Base-by-base conservation (phyloP, 108 stramenopile species). In the Craspedostauros australis region DNA sequence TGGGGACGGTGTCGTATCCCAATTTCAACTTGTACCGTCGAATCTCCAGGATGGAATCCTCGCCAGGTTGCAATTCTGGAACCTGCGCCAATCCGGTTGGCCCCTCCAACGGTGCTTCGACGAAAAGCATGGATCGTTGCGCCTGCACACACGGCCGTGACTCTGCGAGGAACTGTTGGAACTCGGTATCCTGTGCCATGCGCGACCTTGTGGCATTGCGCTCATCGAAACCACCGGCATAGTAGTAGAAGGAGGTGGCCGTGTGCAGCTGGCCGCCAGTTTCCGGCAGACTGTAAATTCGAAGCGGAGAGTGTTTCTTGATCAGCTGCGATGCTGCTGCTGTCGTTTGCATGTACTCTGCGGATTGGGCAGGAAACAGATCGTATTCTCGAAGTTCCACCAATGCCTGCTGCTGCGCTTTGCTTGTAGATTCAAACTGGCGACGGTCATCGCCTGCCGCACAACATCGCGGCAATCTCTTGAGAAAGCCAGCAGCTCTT, bases 1-100 rank as follows among this genome's bases (percentile, higher is more conserved):
- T 66, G 7, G 86, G 86, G 1, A 83, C 82, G 9, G 79, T 78
- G 39, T 83, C 86, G 55, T 83, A 87, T 16, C 85, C 85, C 0
- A 86, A 55, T 37, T 57, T 66, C 28, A 86, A 50, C 48, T 86
- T 57, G 46, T 86, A 86, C 36, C 76, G 61, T 23, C 85, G 64
- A 11, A 83, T 33, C 66, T 87, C 81, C 28, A 81, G 51, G 20
- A 83, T 74, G 38, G 55, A 34, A n/a, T 59, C 39, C 20, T 32
- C 41, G 14, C 21, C 28, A 26, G 12, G 18, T 39, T 38, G 12
- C 51, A 41, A 16, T 21, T 39, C 28, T 16, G 16, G 26, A 14
- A 36, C 22, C 50, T 57, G 40, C 29, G 27, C 20, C 39, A 31
- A 2, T 24, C 15, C 31, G 25, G 24, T 14, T 9, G 64, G 46